A percentile compares a stretch with the other conserved stretches of the same genome.
These are phyloP conservation scores for Glebionis coronaria DNA, from an alignment of 129 eudicot genomes.

Conservation along the genomic window DNA sequence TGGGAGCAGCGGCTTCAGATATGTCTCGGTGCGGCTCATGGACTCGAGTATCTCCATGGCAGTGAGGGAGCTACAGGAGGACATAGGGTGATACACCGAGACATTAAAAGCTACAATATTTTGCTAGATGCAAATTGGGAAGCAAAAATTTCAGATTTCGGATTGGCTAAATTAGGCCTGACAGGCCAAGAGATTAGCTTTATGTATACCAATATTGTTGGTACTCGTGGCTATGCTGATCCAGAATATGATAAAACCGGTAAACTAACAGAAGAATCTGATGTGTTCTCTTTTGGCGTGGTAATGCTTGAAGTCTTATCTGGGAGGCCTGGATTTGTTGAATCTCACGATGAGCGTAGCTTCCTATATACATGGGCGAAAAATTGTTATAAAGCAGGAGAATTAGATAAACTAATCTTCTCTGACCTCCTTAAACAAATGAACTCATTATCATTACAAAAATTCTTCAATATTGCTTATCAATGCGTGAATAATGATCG, in stretches of 20 bases:
- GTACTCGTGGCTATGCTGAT: slow-evolving; percentile 18
- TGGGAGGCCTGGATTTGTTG: slow-evolving; percentile 17
- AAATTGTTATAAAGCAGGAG: slow-evolving; percentile 4
- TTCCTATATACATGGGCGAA: background rate
- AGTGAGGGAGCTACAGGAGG: background rate
- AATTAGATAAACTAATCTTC: slow-evolving; percentile 16
- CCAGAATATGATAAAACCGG: background rate
- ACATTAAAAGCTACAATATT: slow-evolving; percentile 21
- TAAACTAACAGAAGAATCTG: slow-evolving; percentile 18
- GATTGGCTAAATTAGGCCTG: slow-evolving; percentile 22
- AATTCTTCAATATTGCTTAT: slow-evolving; percentile 17
- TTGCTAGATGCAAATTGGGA: slow-evolving; percentile 12
- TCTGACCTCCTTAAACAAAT: slow-evolving; percentile 15
- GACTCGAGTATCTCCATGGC: slow-evolving; percentile 18
- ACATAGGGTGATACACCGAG: slow-evolving; percentile 25
- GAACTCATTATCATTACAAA: slow-evolving; percentile 4
- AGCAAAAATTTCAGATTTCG: slow-evolving; percentile 32
- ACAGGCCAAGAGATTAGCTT: slow-evolving; percentile 17
- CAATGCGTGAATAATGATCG: slow-evolving; percentile 13
- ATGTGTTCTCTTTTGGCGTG: slow-evolving; percentile 26
- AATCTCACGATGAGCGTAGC: background rate
- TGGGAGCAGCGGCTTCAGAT: slow-evolving; percentile 28
- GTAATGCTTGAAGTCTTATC: slow-evolving; percentile 27
- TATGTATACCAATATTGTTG: slow-evolving; percentile 8
- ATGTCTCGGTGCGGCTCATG: slow-evolving; percentile 27